Conservation (phyloP, 2,329 filamentous ascomycete species). For the Microdochium nivale region DNA sequence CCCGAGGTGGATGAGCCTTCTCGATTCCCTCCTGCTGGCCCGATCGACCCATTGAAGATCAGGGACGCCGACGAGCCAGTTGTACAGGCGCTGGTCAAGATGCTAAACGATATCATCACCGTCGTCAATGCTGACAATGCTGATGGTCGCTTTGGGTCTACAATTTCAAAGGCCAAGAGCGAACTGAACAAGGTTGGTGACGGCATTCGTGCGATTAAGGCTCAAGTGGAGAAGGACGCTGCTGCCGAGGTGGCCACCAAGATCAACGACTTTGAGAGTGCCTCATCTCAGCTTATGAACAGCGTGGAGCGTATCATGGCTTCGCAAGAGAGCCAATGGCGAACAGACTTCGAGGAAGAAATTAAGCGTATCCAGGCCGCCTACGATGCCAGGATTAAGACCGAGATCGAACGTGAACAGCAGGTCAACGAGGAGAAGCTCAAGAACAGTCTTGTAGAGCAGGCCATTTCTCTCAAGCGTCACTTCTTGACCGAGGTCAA, state of each 20-base stretch:
- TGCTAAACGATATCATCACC: slow-evolving; percentile 91
- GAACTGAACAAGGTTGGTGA: slow-evolving; percentile 70
- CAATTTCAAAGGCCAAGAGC: slow-evolving; percentile 77
- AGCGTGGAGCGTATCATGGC: slow-evolving; percentile 80
- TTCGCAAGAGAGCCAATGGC: slow-evolving; percentile 73
- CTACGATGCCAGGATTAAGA: slow-evolving; percentile 73
- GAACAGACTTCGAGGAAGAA: slow-evolving; percentile 79
- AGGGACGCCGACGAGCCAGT: slow-evolving; percentile 73
- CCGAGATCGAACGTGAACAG: slow-evolving; percentile 70
- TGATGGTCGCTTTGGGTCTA: slow-evolving; percentile 65
- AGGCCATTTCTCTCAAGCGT: slow-evolving; percentile 81
- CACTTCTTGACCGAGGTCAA: slow-evolving; percentile 73
- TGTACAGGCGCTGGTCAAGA: slow-evolving; percentile 87
- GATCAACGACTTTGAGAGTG: slow-evolving; percentile 72
- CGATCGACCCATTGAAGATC: slow-evolving; percentile 71
- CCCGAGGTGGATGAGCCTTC: slow-evolving; percentile 61
- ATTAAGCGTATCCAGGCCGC: slow-evolving; percentile 67
- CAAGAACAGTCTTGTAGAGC: slow-evolving; percentile 79
- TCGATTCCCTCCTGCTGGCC: slow-evolving; percentile 51
- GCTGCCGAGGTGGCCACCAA: slow-evolving; percentile 67
- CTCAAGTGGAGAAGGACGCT: slow-evolving; percentile 59
- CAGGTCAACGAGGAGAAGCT: slow-evolving; percentile 76
- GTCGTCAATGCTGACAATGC: slow-evolving; percentile 84
- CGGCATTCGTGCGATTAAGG: slow-evolving; percentile 69
- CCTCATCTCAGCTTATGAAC: slow-evolving; percentile 77